Evolutionary conservation across 2,329 filamentous ascomycete genomes (phyloP).

Genomic region (Epichloe bromicola): DNA sequence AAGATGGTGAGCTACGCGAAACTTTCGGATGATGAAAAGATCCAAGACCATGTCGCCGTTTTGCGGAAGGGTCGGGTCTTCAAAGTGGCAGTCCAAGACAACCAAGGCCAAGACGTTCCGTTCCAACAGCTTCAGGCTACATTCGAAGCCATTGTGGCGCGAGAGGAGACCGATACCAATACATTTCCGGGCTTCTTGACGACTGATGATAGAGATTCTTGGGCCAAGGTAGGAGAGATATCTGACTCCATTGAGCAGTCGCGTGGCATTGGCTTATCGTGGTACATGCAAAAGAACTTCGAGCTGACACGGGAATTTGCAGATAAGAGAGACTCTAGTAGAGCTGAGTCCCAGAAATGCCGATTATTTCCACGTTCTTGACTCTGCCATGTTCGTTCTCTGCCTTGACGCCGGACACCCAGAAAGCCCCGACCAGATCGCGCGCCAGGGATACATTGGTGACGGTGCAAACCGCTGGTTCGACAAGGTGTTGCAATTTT

Average conservation of each 20-base stretch:
- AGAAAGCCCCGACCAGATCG: background rate
- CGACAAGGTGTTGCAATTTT: background rate
- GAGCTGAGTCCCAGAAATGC: background rate
- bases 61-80: background rate
- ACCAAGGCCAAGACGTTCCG: background rate
- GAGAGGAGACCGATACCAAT: background rate
- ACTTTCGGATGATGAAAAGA: no score
- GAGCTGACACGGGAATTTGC: no score
- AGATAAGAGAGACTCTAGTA: background rate
- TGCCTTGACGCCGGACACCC: background rate
- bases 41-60: background rate
- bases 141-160: background rate
- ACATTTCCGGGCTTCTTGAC: background rate
- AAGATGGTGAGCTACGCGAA: background rate
- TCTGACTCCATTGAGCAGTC: background rate
- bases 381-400: background rate
- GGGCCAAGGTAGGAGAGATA: background rate
- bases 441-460: background rate
- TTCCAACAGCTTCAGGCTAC: background rate
- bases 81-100: background rate
- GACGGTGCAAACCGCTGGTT: background rate
- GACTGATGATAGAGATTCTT: background rate
- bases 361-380: background rate
- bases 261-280: background rate
- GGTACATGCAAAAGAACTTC: background rate